Conservation (phyloP, 495 filamentous ascomycete genomes). For the Penicillium riverlandense region DNA sequence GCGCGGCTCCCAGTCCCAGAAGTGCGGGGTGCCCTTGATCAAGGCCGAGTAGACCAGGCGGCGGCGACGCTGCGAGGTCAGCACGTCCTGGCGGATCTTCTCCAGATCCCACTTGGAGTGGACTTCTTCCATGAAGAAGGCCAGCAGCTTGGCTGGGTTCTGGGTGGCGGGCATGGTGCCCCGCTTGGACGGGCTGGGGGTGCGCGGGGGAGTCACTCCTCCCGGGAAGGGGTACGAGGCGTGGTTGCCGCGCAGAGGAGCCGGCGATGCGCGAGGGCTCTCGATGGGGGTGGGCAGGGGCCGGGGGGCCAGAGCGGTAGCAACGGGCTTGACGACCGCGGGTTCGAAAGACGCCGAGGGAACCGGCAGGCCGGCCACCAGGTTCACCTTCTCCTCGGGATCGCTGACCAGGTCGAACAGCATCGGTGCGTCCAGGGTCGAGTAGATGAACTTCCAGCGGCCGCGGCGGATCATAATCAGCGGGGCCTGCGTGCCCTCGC, state of each 20-base stretch:
- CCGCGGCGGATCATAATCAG: conserved; percentile 88
- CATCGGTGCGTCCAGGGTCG: conserved; percentile 70
- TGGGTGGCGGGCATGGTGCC: conserved; percentile 29
- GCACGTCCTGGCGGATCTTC: conserved; percentile 58
- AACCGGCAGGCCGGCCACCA: conserved; percentile 41
- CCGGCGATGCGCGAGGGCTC: conserved; percentile 25
- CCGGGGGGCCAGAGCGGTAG: conserved; percentile 6
- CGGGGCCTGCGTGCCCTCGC: conserved; percentile 77
- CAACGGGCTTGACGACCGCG: conserved; percentile 7
- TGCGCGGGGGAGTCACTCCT: conserved; percentile 27
- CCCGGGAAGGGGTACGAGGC: conserved; percentile 33
- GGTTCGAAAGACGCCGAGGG: conserved; percentile 5
- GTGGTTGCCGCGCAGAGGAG: conserved; percentile 23
- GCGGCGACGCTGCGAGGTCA: conserved; percentile 64
- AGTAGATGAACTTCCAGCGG: conserved; percentile 76
- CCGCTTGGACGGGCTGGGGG: conserved; percentile 28
- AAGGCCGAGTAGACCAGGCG: conserved; percentile 68
- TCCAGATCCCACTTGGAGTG: conserved; percentile 66
- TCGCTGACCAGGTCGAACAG: conserved; percentile 69
- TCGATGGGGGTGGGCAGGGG: conserved; percentile 35
- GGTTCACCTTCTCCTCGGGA: conserved; percentile 65
- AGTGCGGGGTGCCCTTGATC: conserved; percentile 56
- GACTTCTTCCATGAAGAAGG: conserved; percentile 60
- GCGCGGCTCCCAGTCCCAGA: conserved; percentile 73
- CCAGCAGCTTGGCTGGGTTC: conserved; percentile 38